Evolutionary conservation across 257 asterid species (phyloP), one percentile per base, ranked within the genome.

Genomic region (Plantago major): DNA sequence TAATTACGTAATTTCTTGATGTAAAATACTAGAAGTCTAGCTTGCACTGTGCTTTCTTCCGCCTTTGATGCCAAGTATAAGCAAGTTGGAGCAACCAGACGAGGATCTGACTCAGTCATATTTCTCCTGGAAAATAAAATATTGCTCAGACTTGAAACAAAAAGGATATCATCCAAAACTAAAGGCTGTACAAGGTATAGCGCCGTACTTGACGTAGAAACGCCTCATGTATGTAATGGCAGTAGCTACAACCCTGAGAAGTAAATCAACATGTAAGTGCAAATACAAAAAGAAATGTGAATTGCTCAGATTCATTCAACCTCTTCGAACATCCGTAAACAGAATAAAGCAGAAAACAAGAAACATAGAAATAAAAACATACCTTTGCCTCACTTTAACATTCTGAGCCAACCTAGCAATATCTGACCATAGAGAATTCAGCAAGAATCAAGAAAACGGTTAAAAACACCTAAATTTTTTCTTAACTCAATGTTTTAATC

Each of bases 361-460:
- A 58, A 42, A 1, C 28, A 19, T 58, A 18, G 10, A 19, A 11
- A 68, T 17, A 17, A 42, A 43, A 58, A 51, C 81, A 64, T 17
- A 92, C 99, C 97, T 86, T 80, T 92, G 99, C 71, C 97, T 83
- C 70, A 92, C 93, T 80, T 92, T 89, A 61, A 86, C 92, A 73
- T 70, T 63, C 71, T 83, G 90, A 65, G 96, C 99, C 86, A 92
- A 78, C 75, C 78, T 89, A 63, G 92, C 87, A 55, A 92, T 83
- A 80, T 86, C 97, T 89, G 88, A 9, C 42, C 51, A 43, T 9
- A 6, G 40, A 65, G 26, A 22, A 22, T 22, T 22, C 2, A 22
- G 26, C 26, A 22, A 22, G 26, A 22, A 22, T 22, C 1, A 51
- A 38, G 48, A 33, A 46, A 7, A 45, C 2, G 26, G 26, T 22